Percentiles rank a stretch among this genome's conserved stretches.
These are phyloP conservation scores for Furcasterigmium sp. DNA, from an alignment of 2,329 filamentous ascomycete genomes.

Conservation along the genomic window DNA sequence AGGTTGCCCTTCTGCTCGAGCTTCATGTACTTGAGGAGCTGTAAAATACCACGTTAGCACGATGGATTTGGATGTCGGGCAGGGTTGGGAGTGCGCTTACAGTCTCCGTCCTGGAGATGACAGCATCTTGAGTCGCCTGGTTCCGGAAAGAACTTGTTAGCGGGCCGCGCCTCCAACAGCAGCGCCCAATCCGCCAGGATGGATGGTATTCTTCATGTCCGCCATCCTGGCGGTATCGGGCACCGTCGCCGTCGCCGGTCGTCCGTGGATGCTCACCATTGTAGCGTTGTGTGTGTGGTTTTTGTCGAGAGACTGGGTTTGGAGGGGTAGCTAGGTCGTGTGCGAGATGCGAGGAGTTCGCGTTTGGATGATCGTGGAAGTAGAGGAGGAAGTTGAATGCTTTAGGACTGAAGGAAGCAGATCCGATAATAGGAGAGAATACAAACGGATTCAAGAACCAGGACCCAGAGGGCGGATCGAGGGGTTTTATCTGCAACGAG, in stretches of 20 bases:
- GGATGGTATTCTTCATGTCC: no score
- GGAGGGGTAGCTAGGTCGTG: background rate
- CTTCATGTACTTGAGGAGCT: slow-evolving; percentile 89
- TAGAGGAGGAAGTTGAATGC: background rate
- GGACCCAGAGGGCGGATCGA: background rate
- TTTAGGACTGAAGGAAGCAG: background rate
- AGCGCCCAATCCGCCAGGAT: no score
- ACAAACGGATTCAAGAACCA: background rate
- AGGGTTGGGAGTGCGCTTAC: slow-evolving; percentile 17
- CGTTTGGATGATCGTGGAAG: no score
- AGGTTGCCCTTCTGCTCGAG: slow-evolving; percentile 84
- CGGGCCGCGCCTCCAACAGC: background rate
- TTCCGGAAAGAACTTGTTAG: slow-evolving; percentile 11
- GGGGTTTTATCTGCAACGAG: background rate
- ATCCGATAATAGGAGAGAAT: background rate
- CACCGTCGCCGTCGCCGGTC: no score
- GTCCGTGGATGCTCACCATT: background rate
- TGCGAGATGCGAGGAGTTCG: no score
- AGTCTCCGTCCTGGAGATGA: slow-evolving; percentile 26
- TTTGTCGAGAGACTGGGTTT: background rate
- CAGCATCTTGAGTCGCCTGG: slow-evolving; percentile 20
- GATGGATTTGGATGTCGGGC: slow-evolving; percentile 1
- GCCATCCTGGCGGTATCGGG: no score
- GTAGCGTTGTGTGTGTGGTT: background rate
- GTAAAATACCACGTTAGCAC: slow-evolving; percentile 16